These are phyloP conservation scores for Mollisiaceae sp. DNA, from an alignment of 2,329 filamentous ascomycete species.

Conservation along the genomic window DNA sequence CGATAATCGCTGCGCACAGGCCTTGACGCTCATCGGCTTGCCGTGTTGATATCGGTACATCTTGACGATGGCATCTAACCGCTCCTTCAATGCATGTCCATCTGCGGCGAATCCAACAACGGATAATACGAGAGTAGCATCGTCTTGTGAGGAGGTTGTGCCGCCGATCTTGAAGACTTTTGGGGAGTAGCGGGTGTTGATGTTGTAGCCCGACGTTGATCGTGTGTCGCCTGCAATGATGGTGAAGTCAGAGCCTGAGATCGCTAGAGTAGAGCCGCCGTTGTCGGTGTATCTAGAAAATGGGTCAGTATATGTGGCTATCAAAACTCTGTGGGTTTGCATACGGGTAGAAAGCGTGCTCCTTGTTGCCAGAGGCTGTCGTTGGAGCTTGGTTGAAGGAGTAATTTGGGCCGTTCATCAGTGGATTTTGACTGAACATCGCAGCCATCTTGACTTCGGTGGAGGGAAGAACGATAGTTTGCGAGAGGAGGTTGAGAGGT, in stretches of 20 bases:
- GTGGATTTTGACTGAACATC: conserved; percentile 73
- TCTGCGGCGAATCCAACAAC: conserved; percentile 97
- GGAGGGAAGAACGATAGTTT: conserved; percentile 11
- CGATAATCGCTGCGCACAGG: conserved; percentile 91
- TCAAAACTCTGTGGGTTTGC: conserved; percentile 41
- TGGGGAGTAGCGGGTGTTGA: conserved; percentile 94
- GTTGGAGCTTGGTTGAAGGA: conserved; percentile 67
- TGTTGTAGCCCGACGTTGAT: conserved; percentile 95
- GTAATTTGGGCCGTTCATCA: conserved; percentile 73
- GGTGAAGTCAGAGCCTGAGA: conserved; percentile 90
- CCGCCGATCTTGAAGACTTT: conserved; percentile 98
- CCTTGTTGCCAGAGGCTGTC: conserved; percentile 57
- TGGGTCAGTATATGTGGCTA: conserved; percentile 18
- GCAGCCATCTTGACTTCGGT: conserved; percentile 56
- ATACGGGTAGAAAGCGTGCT: conserved; percentile 94
- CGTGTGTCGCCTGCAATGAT: conserved; percentile 98
- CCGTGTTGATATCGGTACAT: conserved; percentile 99
- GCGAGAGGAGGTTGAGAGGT: conserved; percentile 7
- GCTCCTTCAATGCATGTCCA: conserved; percentile 90
- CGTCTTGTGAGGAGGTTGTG: conserved; percentile 81
- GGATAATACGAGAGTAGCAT: conserved; percentile 85
- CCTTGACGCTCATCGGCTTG: conserved; percentile 93
- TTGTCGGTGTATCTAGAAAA: conserved; percentile 90
- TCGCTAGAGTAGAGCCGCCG: conserved; percentile 93
- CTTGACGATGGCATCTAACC: conserved; percentile 92